Base-by-base conservation (phyloP, 352 stramenopile species). In the Pythium dissotocum region DNA sequence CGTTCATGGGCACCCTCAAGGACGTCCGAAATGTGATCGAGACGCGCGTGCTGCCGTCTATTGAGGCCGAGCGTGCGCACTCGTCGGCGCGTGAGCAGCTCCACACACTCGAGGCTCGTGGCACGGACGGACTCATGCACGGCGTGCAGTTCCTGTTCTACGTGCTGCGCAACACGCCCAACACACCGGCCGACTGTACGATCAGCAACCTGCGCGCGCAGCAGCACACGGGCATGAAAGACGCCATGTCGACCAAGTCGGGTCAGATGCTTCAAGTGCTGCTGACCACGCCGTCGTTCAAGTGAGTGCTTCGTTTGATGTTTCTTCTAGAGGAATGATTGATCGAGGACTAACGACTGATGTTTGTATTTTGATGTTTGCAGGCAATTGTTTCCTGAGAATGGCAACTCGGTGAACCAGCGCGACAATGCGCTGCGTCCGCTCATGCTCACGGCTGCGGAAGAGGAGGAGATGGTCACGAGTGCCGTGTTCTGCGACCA, bases 81-180 rank as follows among this genome's bases (percentile, higher is more conserved):
- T 92, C 85, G 62, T 95, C 85, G 1, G 87, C 85, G 2, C 83
- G 86, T 55, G 87, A 95, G 61, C 87, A 95, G 58, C 72, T 95
- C 1, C 83, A 91, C 61, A 91, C 83, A 24, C 52, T 95, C 13
- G 87, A 95, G 71, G 87, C 85, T 5, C 75, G 86, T 33, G 87
- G 85, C 48, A 92, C 83, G 13, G 85, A 93, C 61, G 87, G 83
- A 35, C 79, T 95, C 28, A 92, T 95, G 83, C 87, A 95, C 61
- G 87, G 87, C 40, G 85, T 95, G 49, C 87, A 95, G 69, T 95
- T 95, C 61, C 71, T 95, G 28, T 95, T 95, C 44, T 95, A 95
- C 60, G 87, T 95, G 63, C 73, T 95, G 28, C 77, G 87, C 0
- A 95, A 95, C 59, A 93, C 87, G 35, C 77, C 87, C 14, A 95